Evolutionary conservation across 176 grass and related monocot species (phyloP).

Genomic region (barley (Hordeum vulgare)): MorexV3_pseudomolecules_assembly NC_058518.1:495409941-495410440

Average conservation of each 20-base stretch:
- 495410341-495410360: not conserved
- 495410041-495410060: slow-evolving; percentile 27
- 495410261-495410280: not conserved
- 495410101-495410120: slow-evolving; percentile 57
- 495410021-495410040: slow-evolving; percentile 35
- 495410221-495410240: not conserved
- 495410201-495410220: not conserved
- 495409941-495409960: slow-evolving; percentile 5
- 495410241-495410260: not conserved
- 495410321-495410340: slow-evolving; percentile 12
- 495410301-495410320: slow-evolving; percentile 30
- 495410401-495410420: not conserved
- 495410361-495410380: not conserved
- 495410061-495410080: slow-evolving; percentile 21
- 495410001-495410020: slow-evolving; percentile 31
- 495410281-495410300: slow-evolving; percentile 21
- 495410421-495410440: not conserved
- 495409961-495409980: slow-evolving; percentile 3
- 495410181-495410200: slow-evolving; percentile 57
- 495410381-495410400: not conserved
- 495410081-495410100: slow-evolving; percentile 33
- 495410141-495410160: slow-evolving; percentile 36
- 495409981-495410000: not conserved
- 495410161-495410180: slow-evolving; percentile 46
- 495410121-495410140: slow-evolving; percentile 1